Percentiles rank a stretch among this genome's conserved stretches.
Conservation (phyloP, 1,139 yeast genomes). For the Candida glucosophila region DNA sequence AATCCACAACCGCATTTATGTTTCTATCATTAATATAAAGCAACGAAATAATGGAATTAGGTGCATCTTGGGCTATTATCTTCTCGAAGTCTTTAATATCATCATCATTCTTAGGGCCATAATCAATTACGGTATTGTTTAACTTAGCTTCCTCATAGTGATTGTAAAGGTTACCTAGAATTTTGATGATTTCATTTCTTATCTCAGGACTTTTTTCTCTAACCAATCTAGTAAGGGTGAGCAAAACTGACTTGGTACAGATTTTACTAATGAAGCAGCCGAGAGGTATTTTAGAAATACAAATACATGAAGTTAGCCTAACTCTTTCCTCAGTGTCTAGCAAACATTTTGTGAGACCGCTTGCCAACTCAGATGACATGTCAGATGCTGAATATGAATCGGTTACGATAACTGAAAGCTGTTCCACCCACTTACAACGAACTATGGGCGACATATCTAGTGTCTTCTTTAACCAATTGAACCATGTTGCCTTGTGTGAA, state of each 20-base stretch:
- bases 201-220: slow-evolving; percentile 64
- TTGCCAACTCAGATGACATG: slow-evolving; percentile 39
- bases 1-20: slow-evolving; percentile 64
- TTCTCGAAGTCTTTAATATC: slow-evolving; percentile 34
- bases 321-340: slow-evolving; percentile 74
- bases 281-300: slow-evolving; percentile 33
- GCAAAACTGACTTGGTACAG: slow-evolving; percentile 39
- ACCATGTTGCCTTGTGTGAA: slow-evolving; percentile 55
- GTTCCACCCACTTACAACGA: slow-evolving; percentile 63
- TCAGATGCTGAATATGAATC: slow-evolving; percentile 42
- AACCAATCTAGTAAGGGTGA: slow-evolving; percentile 50
- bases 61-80: slow-evolving; percentile 37
- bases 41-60: slow-evolving; percentile 57
- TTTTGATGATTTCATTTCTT: slow-evolving; percentile 51
- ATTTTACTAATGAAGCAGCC: slow-evolving; percentile 33
- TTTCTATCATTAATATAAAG: slow-evolving; percentile 67
- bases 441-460: slow-evolving; percentile 61
- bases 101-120: slow-evolving; percentile 17
- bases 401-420: slow-evolving; percentile 26
- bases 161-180: slow-evolving; percentile 49
- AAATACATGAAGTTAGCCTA: slow-evolving; percentile 50
- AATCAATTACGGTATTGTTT: slow-evolving; percentile 15
- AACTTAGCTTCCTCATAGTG: slow-evolving; percentile 11
- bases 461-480: slow-evolving; percentile 63
- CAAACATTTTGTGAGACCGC: slow-evolving; percentile 58